phyloP scores from a whole-genome alignment of 1,139 yeast species.

The Yamadazyma friedrichii region DNA sequence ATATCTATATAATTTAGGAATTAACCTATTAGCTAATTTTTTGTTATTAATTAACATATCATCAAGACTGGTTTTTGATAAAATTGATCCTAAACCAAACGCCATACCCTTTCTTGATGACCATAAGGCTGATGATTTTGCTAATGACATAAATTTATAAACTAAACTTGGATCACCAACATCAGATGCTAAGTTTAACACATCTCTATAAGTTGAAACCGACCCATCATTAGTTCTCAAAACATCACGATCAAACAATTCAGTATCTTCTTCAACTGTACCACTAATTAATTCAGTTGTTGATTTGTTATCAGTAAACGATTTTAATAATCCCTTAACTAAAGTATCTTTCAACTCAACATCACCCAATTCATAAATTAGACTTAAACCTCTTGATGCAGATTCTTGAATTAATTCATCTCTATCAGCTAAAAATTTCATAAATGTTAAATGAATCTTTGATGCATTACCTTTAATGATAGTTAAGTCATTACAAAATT shows the following conservation, averaged over 20 bases:
- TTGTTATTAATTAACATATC: constrained; percentile 56
- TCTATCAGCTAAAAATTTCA: constrained; percentile 71
- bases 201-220: constrained; percentile 84
- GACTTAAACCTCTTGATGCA: constrained; percentile 84
- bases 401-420: constrained; percentile 89
- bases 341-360: constrained; percentile 65
- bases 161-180: constrained; percentile 95
- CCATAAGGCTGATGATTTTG: constrained; percentile 88
- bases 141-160: constrained; percentile 90
- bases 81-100: constrained; percentile 82
- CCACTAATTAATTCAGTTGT: constrained; percentile 58
- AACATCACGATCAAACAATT: constrained; percentile 80
- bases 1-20: constrained; percentile 83
- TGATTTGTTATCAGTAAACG: constrained; percentile 74
- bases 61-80: constrained; percentile 76
- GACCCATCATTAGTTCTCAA: constrained; percentile 82
- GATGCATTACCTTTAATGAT: constrained; percentile 44
- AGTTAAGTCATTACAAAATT: constrained; percentile 59
- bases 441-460: constrained; percentile 68
- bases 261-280: constrained; percentile 73
- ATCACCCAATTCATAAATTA: constrained; percentile 79
- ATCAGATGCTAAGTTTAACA: constrained; percentile 82
- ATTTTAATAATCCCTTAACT: constrained; percentile 69
- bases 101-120: constrained; percentile 92
- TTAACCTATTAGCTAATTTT: constrained; percentile 54